Evolutionary conservation across 2,329 filamentous ascomycete genomes (phyloP).

Genomic region (Alternaria arborescens): DNA sequence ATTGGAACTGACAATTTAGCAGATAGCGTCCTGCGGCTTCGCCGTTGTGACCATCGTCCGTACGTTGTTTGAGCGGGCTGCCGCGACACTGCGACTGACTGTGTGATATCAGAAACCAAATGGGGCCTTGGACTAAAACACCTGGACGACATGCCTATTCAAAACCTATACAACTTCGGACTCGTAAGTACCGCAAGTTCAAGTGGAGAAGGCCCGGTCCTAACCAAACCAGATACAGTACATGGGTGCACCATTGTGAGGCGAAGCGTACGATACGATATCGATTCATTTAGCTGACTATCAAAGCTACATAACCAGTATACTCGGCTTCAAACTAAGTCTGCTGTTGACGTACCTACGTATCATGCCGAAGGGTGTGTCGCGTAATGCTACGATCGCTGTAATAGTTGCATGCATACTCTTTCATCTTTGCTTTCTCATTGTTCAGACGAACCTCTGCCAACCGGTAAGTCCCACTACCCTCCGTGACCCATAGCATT

Average conservation of each 20-base stretch:
- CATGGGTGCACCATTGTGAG: conserved; percentile 28
- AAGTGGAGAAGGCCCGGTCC: neutral
- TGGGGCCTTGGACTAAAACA: conserved; percentile 23
- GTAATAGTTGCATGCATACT: conserved; percentile 20
- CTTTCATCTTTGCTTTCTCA: conserved; percentile 24
- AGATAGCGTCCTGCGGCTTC: conserved; percentile 24
- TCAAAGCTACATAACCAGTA: conserved; percentile 24
- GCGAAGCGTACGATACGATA: neutral
- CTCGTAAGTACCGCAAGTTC: conserved; percentile 5
- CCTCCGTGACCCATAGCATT: no score
- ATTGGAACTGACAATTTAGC: neutral
- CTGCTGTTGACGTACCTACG: conserved; percentile 24
- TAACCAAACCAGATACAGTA: conserved; percentile 24
- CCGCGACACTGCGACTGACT: neutral
- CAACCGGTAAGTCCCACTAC: conserved; percentile 14
- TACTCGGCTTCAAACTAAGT: conserved; percentile 27
- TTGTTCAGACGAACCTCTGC: conserved; percentile 23
- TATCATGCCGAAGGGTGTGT: conserved; percentile 24
- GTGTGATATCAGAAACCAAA: conserved; percentile 16
- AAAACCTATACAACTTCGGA: conserved; percentile 26
- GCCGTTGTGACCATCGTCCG: conserved; percentile 20
- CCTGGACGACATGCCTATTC: conserved; percentile 18
- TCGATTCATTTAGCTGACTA: neutral
- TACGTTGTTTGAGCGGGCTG: conserved; percentile 3
- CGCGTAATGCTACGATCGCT: conserved; percentile 17